Evolutionary conservation across 1,139 yeast genomes (phyloP).

Genomic region (Nakaseomyces kungkrabaensis): DNA sequence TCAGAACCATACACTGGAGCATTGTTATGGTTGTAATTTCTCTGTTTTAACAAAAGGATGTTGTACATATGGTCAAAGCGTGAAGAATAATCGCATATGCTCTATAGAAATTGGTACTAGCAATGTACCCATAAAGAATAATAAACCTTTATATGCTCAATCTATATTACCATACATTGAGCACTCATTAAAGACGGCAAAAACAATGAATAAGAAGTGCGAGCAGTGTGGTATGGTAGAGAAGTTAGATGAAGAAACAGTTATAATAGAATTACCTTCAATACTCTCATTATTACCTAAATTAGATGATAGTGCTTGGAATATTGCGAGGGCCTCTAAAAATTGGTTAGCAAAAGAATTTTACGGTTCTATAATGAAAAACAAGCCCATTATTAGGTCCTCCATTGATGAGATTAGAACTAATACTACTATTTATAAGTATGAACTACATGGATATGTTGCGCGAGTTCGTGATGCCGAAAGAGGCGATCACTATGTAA

Average conservation of each 20-base stretch:
- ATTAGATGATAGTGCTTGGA: slow-evolving; percentile 43
- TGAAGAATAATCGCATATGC: slow-evolving; percentile 32
- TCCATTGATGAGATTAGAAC: slow-evolving; percentile 30
- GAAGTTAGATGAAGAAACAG: slow-evolving; percentile 41
- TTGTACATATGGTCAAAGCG: slow-evolving; percentile 30
- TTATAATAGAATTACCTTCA: slow-evolving; percentile 50
- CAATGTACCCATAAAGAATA: slow-evolving; percentile 18
- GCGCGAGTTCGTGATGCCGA: slow-evolving; percentile 56
- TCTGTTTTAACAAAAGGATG: slow-evolving; percentile 38
- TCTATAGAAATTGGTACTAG: slow-evolving; percentile 31
- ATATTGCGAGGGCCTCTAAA: slow-evolving; percentile 33
- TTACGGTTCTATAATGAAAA: slow-evolving; percentile 37
- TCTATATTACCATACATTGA: slow-evolving; percentile 45
- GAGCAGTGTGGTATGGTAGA: slow-evolving; percentile 42
- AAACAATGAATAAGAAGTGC: slow-evolving; percentile 43
- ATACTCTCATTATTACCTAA: slow-evolving; percentile 54
- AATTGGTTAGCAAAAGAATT: slow-evolving; percentile 58
- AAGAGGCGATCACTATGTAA: slow-evolving; percentile 47
- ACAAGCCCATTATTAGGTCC: slow-evolving; percentile 34
- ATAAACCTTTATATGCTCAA: slow-evolving; percentile 16
- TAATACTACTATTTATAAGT: slow-evolving; percentile 32
- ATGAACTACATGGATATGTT: slow-evolving; percentile 58
- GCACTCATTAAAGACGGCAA: slow-evolving; percentile 43
- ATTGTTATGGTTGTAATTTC: slow-evolving; percentile 35
- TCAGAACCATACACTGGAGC: slow-evolving; percentile 27